Evolutionary conservation across 495 filamentous ascomycete species (phyloP).

Genomic region (Lasiosphaeria miniovina): DNA sequence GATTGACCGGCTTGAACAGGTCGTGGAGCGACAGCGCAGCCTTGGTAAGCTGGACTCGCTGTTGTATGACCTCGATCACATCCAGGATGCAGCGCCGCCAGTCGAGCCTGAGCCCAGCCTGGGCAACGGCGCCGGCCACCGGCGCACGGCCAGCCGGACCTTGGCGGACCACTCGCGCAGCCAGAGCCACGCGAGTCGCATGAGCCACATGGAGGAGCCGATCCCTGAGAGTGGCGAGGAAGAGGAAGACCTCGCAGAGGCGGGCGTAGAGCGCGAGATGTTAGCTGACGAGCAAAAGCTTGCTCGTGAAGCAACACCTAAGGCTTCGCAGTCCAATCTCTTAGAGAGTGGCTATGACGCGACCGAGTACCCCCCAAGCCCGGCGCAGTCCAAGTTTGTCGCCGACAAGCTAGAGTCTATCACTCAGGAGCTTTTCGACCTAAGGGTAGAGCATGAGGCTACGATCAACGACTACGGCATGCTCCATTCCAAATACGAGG

Average conservation of each 20-base stretch:
- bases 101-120: conserved; percentile 32
- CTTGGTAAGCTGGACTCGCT: conserved; percentile 91
- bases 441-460: conserved; percentile 84
- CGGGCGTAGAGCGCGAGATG: conserved; percentile 28
- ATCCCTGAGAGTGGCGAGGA: conserved; percentile 45
- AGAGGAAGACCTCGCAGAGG: conserved; percentile 31
- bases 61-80: conserved; percentile 82
- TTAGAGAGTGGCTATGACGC: conserved; percentile 8
- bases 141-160: conserved; percentile 38
- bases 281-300: conserved; percentile 22
- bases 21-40: conserved; percentile 91
- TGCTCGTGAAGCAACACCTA: conserved; percentile 31
- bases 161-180: conserved; percentile 48
- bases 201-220: conserved; percentile 50
- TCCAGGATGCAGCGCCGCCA: conserved; percentile 58
- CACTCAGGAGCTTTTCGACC: conserved; percentile 86
- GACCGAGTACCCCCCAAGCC: conserved; percentile 55
- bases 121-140: conserved; percentile 42
- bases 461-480: conserved; percentile 77
- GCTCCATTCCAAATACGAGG: conserved; percentile 86
- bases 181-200: conserved; percentile 50
- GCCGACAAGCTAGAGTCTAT: conserved; percentile 91
- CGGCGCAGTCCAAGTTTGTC: conserved; percentile 80
- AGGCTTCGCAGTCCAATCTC: conserved; percentile 24
- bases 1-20: conserved; percentile 88